Evolutionary conservation across 148 eudicot genomes (phyloP).

Genomic region (Chenopodium formosanum): DNA sequence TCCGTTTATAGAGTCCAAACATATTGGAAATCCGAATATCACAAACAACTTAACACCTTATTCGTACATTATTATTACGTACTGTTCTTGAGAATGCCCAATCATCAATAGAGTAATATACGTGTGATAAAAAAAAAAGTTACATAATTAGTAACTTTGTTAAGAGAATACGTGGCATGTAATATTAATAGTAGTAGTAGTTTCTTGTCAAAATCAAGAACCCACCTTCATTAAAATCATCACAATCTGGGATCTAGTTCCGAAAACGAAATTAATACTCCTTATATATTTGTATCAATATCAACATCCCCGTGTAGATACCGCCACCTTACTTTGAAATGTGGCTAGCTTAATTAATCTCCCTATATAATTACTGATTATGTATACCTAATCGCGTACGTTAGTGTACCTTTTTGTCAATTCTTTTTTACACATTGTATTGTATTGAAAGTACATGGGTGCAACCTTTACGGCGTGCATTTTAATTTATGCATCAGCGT

Average conservation of each 20-base stretch:
- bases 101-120: background rate
- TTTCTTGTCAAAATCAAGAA: conserved; percentile 36
- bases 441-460: no score
- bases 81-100: background rate
- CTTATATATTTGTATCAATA: background rate
- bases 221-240: conserved; percentile 18
- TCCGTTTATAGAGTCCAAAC: no score
- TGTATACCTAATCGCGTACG: background rate
- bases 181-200: conserved; percentile 14
- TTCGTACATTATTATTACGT: background rate
- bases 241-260: conserved; percentile 28
- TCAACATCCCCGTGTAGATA: conserved; percentile 40
- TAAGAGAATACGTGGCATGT: conserved; percentile 1
- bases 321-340: conserved; percentile 30
- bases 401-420: background rate
- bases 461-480: no score
- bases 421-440: no score
- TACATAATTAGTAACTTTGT: background rate
- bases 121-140: background rate
- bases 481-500: no score
- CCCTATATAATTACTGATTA: background rate
- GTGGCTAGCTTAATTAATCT: background rate
- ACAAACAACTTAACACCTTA: background rate
- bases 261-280: conserved; percentile 29
- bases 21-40: no score